phyloP scores from a whole-genome alignment of 2,329 filamentous ascomycete species.

The Lecanoromycetidae sp. region DNA sequence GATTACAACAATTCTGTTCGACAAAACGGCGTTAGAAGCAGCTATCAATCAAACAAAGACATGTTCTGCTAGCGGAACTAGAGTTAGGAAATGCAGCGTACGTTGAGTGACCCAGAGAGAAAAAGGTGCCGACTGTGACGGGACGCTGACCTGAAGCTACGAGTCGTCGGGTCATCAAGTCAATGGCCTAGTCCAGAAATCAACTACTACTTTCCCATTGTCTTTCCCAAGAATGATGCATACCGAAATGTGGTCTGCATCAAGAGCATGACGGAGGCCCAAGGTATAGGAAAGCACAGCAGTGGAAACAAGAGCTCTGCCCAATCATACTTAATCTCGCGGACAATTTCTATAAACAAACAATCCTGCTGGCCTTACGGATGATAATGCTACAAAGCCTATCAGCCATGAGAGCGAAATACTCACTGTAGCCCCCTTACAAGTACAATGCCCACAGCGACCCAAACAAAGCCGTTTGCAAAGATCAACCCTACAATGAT shows the following conservation, averaged over 20 bases:
- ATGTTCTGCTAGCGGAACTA: too few relatives aligned
- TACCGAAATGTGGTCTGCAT: slow-evolving; percentile 79
- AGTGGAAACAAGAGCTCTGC: slow-evolving; percentile 52
- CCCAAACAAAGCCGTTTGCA: slow-evolving; percentile 47
- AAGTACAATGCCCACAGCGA: slow-evolving; percentile 44
- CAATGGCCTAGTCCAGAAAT: slow-evolving; percentile 53
- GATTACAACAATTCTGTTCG: slow-evolving; percentile 58
- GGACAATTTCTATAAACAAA: too few relatives aligned
- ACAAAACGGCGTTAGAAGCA: background rate
- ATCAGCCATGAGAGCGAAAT: background rate
- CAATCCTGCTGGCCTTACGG: background rate
- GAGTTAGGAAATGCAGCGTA: too few relatives aligned
- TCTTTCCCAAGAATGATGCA: background rate
- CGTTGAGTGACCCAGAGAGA: slow-evolving; percentile 86
- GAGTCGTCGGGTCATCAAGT: slow-evolving; percentile 83
- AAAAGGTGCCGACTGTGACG: slow-evolving; percentile 87
- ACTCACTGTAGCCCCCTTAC: slow-evolving; percentile 26
- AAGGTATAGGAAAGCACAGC: slow-evolving; percentile 79
- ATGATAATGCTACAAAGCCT: slow-evolving; percentile 13
- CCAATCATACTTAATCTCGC: too few relatives aligned
- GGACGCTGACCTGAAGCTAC: slow-evolving; percentile 75
- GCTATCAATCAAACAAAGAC: background rate
- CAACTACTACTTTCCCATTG: background rate
- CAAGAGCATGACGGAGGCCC: slow-evolving; percentile 85
- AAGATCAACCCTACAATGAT: slow-evolving; percentile 43